phyloP scores from a whole-genome alignment of 2,329 filamentous ascomycete species.

The Colletotrichum sp. region DNA sequence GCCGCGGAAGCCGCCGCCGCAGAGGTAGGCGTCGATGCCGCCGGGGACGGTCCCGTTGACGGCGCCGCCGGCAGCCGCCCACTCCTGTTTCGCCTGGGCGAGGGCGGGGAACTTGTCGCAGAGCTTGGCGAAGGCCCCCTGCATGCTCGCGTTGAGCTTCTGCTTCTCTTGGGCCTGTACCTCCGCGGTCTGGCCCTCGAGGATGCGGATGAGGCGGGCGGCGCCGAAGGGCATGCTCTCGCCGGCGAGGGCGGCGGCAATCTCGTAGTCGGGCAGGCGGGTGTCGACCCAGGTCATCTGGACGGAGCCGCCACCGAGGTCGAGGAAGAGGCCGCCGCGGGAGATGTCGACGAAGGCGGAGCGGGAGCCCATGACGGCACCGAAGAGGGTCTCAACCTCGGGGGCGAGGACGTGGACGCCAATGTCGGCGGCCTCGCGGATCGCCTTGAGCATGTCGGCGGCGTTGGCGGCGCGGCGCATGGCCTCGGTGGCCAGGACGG shows the following conservation, averaged over 20 bases:
- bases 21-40: conserved; percentile 78
- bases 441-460: conserved; percentile 67
- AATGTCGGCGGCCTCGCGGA: conserved; percentile 65
- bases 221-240: conserved; percentile 67
- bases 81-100: conserved; percentile 27
- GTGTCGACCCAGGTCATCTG: conserved; percentile 70
- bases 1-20: conserved; percentile 87
- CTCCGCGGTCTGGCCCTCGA: conserved; percentile 43
- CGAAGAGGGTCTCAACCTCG: conserved; percentile 81
- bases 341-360: conserved; percentile 71
- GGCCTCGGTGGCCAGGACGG: conserved; percentile 86
- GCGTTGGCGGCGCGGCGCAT: conserved; percentile 83
- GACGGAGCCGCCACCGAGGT: conserved; percentile 77
- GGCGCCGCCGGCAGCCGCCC: conserved; percentile 30
- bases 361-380: conserved; percentile 78
- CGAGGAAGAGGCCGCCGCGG: conserved; percentile 77
- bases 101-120: conserved; percentile 57
- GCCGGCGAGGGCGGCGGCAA: conserved; percentile 58
- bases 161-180: conserved; percentile 51
- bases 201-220: conserved; percentile 57
- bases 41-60: conserved; percentile 29
- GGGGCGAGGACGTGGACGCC: conserved; percentile 76
- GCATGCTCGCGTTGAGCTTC: conserved; percentile 64
- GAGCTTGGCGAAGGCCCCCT: conserved; percentile 62
- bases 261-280: conserved; percentile 47